Base-by-base conservation (phyloP, 2,329 filamentous ascomycete genomes). In the Gnomoniopsis sp. region DNA sequence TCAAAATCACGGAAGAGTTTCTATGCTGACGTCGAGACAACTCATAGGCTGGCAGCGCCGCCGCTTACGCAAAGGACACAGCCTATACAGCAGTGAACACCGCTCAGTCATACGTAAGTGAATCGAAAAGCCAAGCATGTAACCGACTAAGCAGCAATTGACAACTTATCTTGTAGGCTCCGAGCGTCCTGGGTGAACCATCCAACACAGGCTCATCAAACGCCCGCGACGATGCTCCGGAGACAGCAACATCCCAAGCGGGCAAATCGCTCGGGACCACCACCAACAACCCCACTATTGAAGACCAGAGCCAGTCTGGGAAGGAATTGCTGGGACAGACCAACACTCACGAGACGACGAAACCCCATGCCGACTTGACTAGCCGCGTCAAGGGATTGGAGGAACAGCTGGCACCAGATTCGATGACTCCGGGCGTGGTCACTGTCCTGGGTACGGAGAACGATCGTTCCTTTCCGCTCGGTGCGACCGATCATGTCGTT, bases 271-370 rank as follows among this genome's bases (percentile, higher is more conserved):
- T 90, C 10, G 91, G 95, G 74, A 90, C 90, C 34, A 84, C 88
- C 36, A 81, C 83, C 53, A 88, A 86, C 71, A 76, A 84, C 2
- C 79, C 80, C 56, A 88, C 87, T n/a, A 88, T 95, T 12, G 75
- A 82, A 61, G 89, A 92, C 67, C 93, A 93, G 83, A 84, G 83
- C 70, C 80, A 78, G 12, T 79, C 92, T 3, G 90, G 95, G 76
- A 72, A 83, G 23, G 88, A 96, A 75, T 78, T 96, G 12, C 77
- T 92, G 47, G 79, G 84, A 62, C 82, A 88, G 19, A n/a, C 10
- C n/a, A 8, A 44, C 11, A 19, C 17, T 71, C 79, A 86, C 61
- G 77, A 80, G 70, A 69, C 72, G 51, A 68, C 69, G 54, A 66
- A 75, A 62, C 63, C 68, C 0, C 67, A 34, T 2, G 47, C 22